These are phyloP conservation scores for Papiliotrema laurentii DNA, from an alignment of 1,284 basidiomycete species.

Conservation along the genomic window DNA sequence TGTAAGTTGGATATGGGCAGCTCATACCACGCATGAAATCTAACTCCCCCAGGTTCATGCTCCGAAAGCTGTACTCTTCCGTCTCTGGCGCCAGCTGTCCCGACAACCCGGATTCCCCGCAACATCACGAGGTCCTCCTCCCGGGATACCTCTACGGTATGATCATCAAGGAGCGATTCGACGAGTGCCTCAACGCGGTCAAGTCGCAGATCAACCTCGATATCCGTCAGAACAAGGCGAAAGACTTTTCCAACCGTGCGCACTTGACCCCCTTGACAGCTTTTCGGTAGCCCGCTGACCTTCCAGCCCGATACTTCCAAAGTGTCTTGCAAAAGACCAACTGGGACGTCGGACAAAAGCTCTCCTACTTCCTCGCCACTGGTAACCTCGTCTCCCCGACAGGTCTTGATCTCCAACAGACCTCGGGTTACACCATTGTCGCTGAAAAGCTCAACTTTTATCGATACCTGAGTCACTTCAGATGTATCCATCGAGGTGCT, in stretches of 20 bases:
- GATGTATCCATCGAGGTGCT: constrained; percentile 97
- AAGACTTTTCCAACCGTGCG: constrained; percentile 82
- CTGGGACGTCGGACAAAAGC: constrained; percentile 85
- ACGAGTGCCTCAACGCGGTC: constrained; percentile 78
- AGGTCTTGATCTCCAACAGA: constrained; percentile 94
- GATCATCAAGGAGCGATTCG: constrained; percentile 97
- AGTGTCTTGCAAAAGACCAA: constrained; percentile 74
- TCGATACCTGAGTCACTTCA: constrained; percentile 97
- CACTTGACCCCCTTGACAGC: constrained; percentile 8
- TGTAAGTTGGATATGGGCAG: constrained; percentile 64
- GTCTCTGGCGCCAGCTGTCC: constrained; percentile 87
- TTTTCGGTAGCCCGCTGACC: not conserved
- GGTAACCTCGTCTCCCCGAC: constrained; percentile 93
- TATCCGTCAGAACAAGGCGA: constrained; percentile 64
- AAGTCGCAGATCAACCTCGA: constrained; percentile 70
- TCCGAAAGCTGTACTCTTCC: constrained; percentile 89
- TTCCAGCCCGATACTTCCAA: constrained; percentile 74
- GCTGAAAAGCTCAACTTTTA: constrained; percentile 99
- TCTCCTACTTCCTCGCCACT: constrained; percentile 94
- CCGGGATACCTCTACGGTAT: constrained; percentile 91
- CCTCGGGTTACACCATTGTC: constrained; percentile 95
- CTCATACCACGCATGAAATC: too few relatives aligned
- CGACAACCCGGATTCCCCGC: constrained; percentile 98
- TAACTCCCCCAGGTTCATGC: constrained; percentile 87
- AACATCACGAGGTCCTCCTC: constrained; percentile 95